Evolutionary conservation across 1,284 basidiomycete species (phyloP), one percentile per base, ranked within the genome.

Genomic region (Farysia itapuensis): DNA sequence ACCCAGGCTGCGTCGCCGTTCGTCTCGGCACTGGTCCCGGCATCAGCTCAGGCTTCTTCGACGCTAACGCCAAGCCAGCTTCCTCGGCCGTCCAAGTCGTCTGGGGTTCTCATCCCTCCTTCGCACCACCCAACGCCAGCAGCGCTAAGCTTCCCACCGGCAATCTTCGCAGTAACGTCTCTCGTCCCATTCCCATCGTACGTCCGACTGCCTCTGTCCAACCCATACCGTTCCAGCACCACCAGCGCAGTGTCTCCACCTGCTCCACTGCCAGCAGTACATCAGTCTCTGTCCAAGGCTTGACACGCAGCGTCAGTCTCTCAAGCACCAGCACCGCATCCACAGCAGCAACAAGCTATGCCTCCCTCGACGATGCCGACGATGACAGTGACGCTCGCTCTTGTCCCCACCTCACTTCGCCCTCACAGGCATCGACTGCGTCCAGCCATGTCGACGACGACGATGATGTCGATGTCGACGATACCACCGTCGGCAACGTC

Each of bases 1-100:
- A 71, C 38, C 65, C 68, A 5, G 58, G 59, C 31, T 71, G 68
- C 37, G 68, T 71, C 12, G 58, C 68, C n/a, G 40, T 67, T 15
- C 39, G 68, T 4, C 20, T 36, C 9, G 68, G 66, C 16, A 20
- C 20, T n/a, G 68, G 66, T 20, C 66, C 66, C 1, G 68, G 68
- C 24, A 40, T 39, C 5, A 39, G 6, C 19, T 36, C 42, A 9
- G 28, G 47, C 13, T 34, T 39, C n/a, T 43, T 35, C 25, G 40
- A 61, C 23, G 49, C 52, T 35, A 33, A 20, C 5, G 21, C 38
- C 43, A 43, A 48, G 15, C 39, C 39, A 2, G 24, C 16, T 15
- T 29, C 18, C 11, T 8, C 29, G 41, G 24, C 49, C 8, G 12
- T 68, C 19, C 39, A 59, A 19, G 39, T 64, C 39, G 21, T 70